These are phyloP conservation scores for Senecio squalidus DNA, from an alignment of 140 eudicot genomes.

Conservation along the genomic window DNA sequence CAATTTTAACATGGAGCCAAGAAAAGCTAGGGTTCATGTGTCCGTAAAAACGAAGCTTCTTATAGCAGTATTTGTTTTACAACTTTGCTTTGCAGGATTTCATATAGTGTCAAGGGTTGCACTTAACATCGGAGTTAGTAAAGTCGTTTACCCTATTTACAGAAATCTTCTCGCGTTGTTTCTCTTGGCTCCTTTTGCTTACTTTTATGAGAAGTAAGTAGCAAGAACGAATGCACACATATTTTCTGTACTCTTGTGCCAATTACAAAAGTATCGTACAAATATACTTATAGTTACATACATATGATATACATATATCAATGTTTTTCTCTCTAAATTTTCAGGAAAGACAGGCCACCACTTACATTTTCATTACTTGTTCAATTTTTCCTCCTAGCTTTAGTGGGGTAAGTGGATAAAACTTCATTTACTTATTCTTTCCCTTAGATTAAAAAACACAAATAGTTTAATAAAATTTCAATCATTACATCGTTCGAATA, in stretches of 20 bases:
- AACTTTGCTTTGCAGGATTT: conserved; percentile 83
- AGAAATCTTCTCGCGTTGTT: conserved; percentile 68
- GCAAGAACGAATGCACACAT: background rate
- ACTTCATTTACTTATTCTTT: background rate
- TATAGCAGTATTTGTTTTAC: conserved; percentile 54
- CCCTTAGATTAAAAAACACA: too few species aligned
- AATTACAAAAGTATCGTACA: too few species aligned
- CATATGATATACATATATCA: too few species aligned
- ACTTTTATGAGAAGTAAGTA: conserved; percentile 66
- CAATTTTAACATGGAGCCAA: conserved; percentile 20
- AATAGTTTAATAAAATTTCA: too few species aligned
- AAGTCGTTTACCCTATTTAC: conserved; percentile 74
- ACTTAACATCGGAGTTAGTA: conserved; percentile 73
- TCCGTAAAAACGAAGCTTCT: conserved; percentile 63
- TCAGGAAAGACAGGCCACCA: conserved; percentile 87
- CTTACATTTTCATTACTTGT: conserved; percentile 64
- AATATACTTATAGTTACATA: too few species aligned
- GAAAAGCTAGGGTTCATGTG: conserved; percentile 14
- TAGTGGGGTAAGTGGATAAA: conserved; percentile 52
- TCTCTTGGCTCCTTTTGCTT: conserved; percentile 68
- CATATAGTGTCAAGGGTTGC: conserved; percentile 90
- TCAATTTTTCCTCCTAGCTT: conserved; percentile 70
- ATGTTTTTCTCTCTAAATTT: conserved; percentile 14
- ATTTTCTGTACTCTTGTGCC: too few species aligned
- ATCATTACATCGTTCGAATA: too few species aligned